A percentile compares a stretch with the other conserved stretches of the same genome.
phyloP scores from a whole-genome alignment of 2,329 filamentous ascomycete species.

The Trichoderma hamatum region DNA sequence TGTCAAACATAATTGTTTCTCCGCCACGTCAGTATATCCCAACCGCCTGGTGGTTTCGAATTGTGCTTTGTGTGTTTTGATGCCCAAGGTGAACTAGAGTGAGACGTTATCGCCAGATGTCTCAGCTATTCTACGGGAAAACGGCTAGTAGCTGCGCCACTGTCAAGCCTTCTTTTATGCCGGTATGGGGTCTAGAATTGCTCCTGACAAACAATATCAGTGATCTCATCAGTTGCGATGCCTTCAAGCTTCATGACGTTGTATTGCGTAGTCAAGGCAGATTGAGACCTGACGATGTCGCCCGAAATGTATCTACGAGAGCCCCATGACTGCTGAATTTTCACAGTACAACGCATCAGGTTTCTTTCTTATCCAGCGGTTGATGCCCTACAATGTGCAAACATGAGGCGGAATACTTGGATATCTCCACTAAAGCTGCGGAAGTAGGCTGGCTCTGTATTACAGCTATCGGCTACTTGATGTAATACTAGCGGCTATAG shows the following conservation, averaged over 20 bases:
- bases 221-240: conserved; percentile 29
- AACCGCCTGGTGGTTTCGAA: conserved; percentile 35
- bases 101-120: conserved; percentile 33
- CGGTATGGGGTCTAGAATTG: conserved; percentile 40
- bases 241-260: conserved; percentile 32
- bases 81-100: conserved; percentile 44
- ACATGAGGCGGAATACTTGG: conserved; percentile 31
- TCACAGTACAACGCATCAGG: neutral
- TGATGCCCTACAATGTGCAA: conserved; percentile 25
- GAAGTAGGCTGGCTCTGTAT: conserved; percentile 32
- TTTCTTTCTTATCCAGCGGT: too few relatives aligned
- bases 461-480: conserved; percentile 27
- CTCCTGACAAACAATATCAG: conserved; percentile 34
- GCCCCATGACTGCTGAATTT: conserved; percentile 29
- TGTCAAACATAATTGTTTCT: neutral
- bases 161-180: conserved; percentile 38
- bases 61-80: conserved; percentile 37
- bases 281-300: conserved; percentile 15
- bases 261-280: conserved; percentile 35
- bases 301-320: conserved; percentile 2
- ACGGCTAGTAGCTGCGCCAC: conserved; percentile 38
- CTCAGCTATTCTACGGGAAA: conserved; percentile 21
- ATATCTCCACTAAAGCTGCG: conserved; percentile 33
- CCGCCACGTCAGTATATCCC: conserved; percentile 33
- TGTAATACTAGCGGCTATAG: neutral